phyloP scores from a whole-genome alignment of 2,329 filamentous ascomycete species.

The Xylariales sp. region DNA sequence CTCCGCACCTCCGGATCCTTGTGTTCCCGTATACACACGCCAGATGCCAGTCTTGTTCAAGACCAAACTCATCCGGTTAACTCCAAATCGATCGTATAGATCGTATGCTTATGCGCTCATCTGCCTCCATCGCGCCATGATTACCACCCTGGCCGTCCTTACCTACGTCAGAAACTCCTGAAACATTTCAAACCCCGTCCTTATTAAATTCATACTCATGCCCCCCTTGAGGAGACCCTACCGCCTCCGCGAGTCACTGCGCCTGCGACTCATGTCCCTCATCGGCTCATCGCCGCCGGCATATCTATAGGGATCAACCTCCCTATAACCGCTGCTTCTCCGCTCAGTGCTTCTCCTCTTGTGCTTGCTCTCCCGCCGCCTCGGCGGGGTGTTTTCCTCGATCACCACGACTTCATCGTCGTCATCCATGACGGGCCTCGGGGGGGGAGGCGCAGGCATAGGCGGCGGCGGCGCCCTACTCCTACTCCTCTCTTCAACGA shows the following conservation, averaged over 20 bases:
- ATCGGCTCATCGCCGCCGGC: conserved; percentile 24
- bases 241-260: conserved; percentile 27
- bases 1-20: too few species aligned
- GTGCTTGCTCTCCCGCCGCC: conserved; percentile 21
- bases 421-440: conserved; percentile 22
- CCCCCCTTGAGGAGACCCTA: too few species aligned
- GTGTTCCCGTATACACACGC: too few species aligned
- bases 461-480: conserved; percentile 6
- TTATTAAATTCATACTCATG: conserved; percentile 3
- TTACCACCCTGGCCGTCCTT: neutral
- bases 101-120: neutral
- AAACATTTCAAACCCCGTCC: neutral
- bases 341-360: conserved; percentile 20
- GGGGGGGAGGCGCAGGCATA: conserved; percentile 9
- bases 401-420: conserved; percentile 34
- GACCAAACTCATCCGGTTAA: neutral
- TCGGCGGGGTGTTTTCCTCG: conserved; percentile 29
- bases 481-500: conserved; percentile 22
- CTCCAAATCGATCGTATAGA: neutral
- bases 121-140: neutral
- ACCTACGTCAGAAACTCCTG: too few species aligned
- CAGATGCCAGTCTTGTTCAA: neutral
- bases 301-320: conserved; percentile 29
- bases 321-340: conserved; percentile 22
- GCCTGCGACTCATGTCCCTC: conserved; percentile 26